A percentile compares a stretch with the other conserved stretches of the same genome.
Evolutionary conservation across 805 yeast genomes (phyloP).

Genomic region (Candida stauntonica): DNA sequence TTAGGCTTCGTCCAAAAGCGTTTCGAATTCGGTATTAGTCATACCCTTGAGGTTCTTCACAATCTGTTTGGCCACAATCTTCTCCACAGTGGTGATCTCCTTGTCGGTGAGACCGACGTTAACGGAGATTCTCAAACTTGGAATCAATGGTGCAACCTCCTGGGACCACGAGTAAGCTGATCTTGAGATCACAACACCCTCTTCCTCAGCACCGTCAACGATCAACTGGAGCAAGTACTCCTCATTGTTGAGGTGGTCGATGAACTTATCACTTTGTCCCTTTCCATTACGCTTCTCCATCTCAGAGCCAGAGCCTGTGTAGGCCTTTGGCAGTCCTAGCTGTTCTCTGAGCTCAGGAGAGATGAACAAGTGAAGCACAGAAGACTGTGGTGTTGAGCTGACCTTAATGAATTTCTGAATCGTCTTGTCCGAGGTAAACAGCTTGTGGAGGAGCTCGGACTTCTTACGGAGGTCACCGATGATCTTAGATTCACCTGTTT

Average conservation of each 20-base stretch:
- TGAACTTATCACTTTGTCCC: constrained; percentile 29
- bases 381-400: constrained; percentile 55
- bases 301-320: constrained; percentile 28
- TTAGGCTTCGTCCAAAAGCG: constrained; percentile 1
- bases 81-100: constrained; percentile 43
- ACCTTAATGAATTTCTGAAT: constrained; percentile 42
- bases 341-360: constrained; percentile 39
- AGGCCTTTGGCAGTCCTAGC: constrained; percentile 40
- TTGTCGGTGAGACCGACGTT: constrained; percentile 41
- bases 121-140: constrained; percentile 50
- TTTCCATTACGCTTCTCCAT: constrained; percentile 28
- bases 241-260: constrained; percentile 41
- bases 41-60: constrained; percentile 8
- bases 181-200: constrained; percentile 61
- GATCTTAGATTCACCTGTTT: constrained; percentile 38
- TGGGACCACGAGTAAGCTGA: constrained; percentile 61
- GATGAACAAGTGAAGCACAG: constrained; percentile 66
- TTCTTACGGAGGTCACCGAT: constrained; percentile 37
- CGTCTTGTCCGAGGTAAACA: constrained; percentile 36
- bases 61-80: constrained; percentile 28
- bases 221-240: constrained; percentile 61
- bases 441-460: constrained; percentile 34
- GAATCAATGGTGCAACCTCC: constrained; percentile 67
- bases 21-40: constrained; percentile 6
- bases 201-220: constrained; percentile 49